Conservation (phyloP, 768 basidiomycete genomes). For the Punctularia strigosozonata region DNA sequence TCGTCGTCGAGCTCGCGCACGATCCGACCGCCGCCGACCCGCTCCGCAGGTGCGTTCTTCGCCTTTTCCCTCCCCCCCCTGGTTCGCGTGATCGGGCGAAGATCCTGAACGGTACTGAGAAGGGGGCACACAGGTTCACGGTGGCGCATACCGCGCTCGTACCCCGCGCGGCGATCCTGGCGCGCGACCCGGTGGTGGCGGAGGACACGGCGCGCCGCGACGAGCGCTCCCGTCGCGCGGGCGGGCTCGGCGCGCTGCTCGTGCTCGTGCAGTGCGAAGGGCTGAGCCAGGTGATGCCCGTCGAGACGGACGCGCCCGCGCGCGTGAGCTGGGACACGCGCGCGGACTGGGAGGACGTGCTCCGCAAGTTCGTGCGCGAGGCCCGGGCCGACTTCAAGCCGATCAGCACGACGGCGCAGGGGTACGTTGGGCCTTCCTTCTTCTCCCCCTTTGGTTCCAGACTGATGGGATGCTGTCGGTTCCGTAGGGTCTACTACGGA, state of each 20-base stretch:
- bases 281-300: constrained; percentile 76
- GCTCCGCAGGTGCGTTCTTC: constrained; percentile 55
- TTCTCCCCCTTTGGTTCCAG: too few species aligned
- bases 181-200: constrained; percentile 57
- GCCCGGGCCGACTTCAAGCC: constrained; percentile 74
- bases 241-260: constrained; percentile 67
- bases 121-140: constrained; percentile 67
- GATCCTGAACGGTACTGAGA: background rate
- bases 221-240: constrained; percentile 61
- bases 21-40: constrained; percentile 45
- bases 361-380: constrained; percentile 58
- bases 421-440: constrained; percentile 38
- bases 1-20: constrained; percentile 58
- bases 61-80: too few species aligned
- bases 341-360: constrained; percentile 61
- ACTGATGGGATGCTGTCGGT: too few species aligned
- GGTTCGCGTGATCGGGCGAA: background rate
- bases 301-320: constrained; percentile 69
- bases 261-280: constrained; percentile 68
- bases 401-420: constrained; percentile 65
- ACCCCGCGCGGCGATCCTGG: constrained; percentile 54
- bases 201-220: constrained; percentile 71
- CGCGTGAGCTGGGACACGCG: constrained; percentile 69
- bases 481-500: too few species aligned
- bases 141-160: constrained; percentile 61